phyloP scores from a whole-genome alignment of 176 grass and related monocot species.

The Lolium multiflorum region DNA sequence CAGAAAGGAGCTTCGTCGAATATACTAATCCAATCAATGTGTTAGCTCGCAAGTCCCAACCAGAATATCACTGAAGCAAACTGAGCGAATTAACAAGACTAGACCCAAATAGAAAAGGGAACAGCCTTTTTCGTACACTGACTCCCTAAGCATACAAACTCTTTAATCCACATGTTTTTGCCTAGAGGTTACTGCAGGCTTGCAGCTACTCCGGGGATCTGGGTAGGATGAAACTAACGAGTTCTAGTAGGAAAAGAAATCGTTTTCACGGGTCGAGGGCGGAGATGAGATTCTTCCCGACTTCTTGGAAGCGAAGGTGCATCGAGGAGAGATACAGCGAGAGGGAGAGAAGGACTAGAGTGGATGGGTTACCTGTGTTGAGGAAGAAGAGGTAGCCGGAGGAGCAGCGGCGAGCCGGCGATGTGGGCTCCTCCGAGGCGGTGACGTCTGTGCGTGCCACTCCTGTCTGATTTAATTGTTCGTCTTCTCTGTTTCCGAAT shows the following conservation, averaged over 20 bases:
- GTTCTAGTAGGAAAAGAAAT: neutral
- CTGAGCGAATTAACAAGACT: neutral
- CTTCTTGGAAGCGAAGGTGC: neutral
- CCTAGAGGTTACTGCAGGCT: neutral
- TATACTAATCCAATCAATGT: constrained; percentile 12
- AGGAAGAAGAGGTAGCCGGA: constrained; percentile 11
- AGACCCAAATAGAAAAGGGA: constrained; percentile 6
- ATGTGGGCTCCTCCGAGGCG: neutral
- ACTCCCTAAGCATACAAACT: neutral
- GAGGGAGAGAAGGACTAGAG: neutral
- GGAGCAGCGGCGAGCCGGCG: constrained; percentile 4
- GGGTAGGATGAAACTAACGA: neutral
- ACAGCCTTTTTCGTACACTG: neutral
- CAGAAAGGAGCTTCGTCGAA: constrained; percentile 17
- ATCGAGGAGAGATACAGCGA: neutral
- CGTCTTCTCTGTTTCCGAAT: neutral
- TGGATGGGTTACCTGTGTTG: neutral
- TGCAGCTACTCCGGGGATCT: neutral
- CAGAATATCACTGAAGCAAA: neutral
- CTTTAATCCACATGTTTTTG: neutral
- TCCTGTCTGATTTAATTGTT: neutral
- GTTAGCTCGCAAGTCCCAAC: neutral
- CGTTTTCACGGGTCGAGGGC: constrained; percentile 8
- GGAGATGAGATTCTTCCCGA: neutral
- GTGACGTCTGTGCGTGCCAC: neutral